Base-by-base conservation (phyloP, 106 monocot species). In the Dendrobium chrysotoxum region DNA sequence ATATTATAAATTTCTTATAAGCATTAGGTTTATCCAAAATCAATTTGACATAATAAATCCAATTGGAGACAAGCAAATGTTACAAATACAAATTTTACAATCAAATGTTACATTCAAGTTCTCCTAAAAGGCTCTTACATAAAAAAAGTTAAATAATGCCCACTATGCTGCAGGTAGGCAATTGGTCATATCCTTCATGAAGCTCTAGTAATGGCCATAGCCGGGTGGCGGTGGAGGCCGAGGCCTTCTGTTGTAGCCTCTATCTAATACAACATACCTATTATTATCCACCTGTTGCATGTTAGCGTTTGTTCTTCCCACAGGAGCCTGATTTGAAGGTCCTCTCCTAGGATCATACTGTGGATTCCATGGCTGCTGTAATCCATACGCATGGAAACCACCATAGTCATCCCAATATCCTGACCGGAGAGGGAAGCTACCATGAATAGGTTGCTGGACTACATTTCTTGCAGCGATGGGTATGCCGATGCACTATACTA, bases 141-240 rank as follows among this genome's bases (percentile, higher is more conserved):
- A n/a, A 46, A 46, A 46, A 46, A 9, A 46, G 46, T 9, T 46
- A 10, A 46, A 46, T 6, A 46, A 46, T 46, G 10, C 46, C 8
- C 46, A 46, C 46, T 46, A 1, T 46, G 46, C 46, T n/a, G n/a
- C n/a, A n/a, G 10, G 7, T 46, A 46, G 7, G 1, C 46, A 46
- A 40, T 3, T 40, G 40, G 2, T 40, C 40, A 40, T 40, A 5
- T 40, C 20, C 42, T 41, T n/a, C 11, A 1, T 40, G 7, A 42
- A 15, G 67, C 17, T 21, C 75, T 85, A 83, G 42, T 84, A 79
- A 72, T 81, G 81, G 17, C 85, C 85, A 79, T 83, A 77, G 38
- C 90, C 90, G 42, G 75, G 87, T 21, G 86, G 88, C 1, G 88
- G 81, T 53, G 89, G 85, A 45, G 75, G 86, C 47, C 85, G 72